Evolutionary conservation across 2,329 filamentous ascomycete species (phyloP), one percentile per base, ranked within the genome.

Genomic region (Cladosporium sphaerospermum): DNA sequence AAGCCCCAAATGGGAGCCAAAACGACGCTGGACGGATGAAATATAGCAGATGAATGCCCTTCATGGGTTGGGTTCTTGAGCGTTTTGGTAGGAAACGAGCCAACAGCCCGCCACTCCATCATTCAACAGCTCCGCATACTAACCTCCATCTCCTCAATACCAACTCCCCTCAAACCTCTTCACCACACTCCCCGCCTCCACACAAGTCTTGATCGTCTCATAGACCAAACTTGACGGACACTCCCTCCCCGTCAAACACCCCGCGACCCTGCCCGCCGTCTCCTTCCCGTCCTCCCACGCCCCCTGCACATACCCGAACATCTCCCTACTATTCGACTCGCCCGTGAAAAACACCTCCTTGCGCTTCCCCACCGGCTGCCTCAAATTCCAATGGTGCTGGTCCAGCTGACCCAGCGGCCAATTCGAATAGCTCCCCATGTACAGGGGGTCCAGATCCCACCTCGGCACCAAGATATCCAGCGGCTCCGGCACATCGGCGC

Each of bases 371-470:
- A 83, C 67, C 55, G 85, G 85, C n/a, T 83, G 81, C 1, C 84
- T 77, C 9, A 87, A 71, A 58, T 87, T 86, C 48, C 48, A 51
- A 62, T 86, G 79, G 58, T 87, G 84, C 70, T 76, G 80, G 61
- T 85, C 79, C 0, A 87, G 70, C 0, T 79, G 83, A 0, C 79
- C 79, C 0, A 77, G 69, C 0, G 84, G 84, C 84, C 83, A 87
- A 64, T 86, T 86, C 36, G 80, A 83, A 67, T 85, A 87, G 18
- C 78, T 82, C 3, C 84, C 84, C 51, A 77, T 80, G 0, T 74
- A 61, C 76, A 77, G 78, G 2, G 74, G 74, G 33, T 67, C 68
- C 3, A 63, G 61, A 11, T 66, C 78, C 81, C 81, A 84, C 37
- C 80, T 74, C 1, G 83, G 82, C 56, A 85, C 85, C 61, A 74